Evolutionary conservation across 805 yeast genomes (phyloP).

Genomic region (Sporopachydermia lactativora): DNA sequence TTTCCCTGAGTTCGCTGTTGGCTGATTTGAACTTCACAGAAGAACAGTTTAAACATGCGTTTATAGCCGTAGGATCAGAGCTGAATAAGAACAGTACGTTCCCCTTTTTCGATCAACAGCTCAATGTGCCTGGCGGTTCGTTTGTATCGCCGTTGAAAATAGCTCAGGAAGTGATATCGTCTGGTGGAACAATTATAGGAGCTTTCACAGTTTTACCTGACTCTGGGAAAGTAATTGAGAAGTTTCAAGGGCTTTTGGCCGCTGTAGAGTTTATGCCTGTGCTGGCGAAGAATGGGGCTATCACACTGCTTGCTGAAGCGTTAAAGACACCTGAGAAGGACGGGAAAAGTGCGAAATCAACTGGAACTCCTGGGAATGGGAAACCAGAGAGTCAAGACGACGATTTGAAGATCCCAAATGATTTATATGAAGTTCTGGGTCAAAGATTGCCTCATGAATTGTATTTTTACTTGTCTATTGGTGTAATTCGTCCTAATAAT

Average conservation of each 20-base stretch:
- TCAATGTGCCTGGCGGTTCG: conserved; percentile 3
- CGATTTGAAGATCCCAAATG: conserved; percentile 46
- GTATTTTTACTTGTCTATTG: conserved; percentile 68
- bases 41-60: conserved; percentile 59
- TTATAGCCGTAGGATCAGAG: conserved; percentile 67
- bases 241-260: background rate
- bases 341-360: conserved; percentile 18
- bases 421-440: conserved; percentile 69
- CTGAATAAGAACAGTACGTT: conserved; percentile 49
- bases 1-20: conserved; percentile 44
- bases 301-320: background rate
- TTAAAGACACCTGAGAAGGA: conserved; percentile 22
- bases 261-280: background rate
- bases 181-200: conserved; percentile 33
- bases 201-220: conserved; percentile 11
- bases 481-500: conserved; percentile 49
- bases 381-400: conserved; percentile 10
- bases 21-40: conserved; percentile 45
- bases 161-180: conserved; percentile 25
- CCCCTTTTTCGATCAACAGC: conserved; percentile 24
- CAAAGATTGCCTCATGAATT: conserved; percentile 79
- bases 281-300: background rate
- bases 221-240: background rate
- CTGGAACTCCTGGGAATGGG: conserved; percentile 6
- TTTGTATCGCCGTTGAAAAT: conserved; percentile 13